These are phyloP conservation scores for Aspergillus ellipticus DNA, from an alignment of 495 filamentous ascomycete genomes.

Conservation along the genomic window DNA sequence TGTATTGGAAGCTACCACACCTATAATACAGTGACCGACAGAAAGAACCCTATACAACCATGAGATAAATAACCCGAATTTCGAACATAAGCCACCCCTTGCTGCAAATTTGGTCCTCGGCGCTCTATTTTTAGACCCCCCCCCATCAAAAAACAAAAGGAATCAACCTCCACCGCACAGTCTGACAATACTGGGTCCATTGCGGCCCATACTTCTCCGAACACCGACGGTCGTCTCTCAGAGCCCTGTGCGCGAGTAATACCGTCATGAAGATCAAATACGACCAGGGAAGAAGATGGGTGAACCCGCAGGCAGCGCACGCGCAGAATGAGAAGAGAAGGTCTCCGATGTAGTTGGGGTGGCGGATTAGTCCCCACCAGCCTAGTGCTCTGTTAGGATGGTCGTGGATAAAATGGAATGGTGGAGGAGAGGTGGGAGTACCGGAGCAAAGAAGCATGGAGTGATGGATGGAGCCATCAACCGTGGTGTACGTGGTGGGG, in stretches of 20 bases:
- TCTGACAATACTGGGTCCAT: slow-evolving; percentile 42
- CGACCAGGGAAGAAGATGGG: slow-evolving; percentile 39
- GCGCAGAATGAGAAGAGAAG: slow-evolving; percentile 39
- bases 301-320: slow-evolving; percentile 39
- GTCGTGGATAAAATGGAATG: neutral
- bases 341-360: slow-evolving; percentile 49
- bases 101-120: too few species aligned
- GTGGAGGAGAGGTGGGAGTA: neutral
- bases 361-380: slow-evolving; percentile 48
- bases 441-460: slow-evolving; percentile 41
- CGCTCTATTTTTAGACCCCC: too few species aligned
- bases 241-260: slow-evolving; percentile 16
- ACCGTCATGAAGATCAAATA: slow-evolving; percentile 43
- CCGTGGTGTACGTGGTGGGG: slow-evolving; percentile 33
- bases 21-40: too few species aligned
- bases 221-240: slow-evolving; percentile 37
- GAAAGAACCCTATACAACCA: too few species aligned
- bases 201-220: slow-evolving; percentile 40
- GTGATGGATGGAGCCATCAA: slow-evolving; percentile 36
- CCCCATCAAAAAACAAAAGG: slow-evolving; percentile 35
- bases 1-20: too few species aligned
- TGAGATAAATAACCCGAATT: too few species aligned
- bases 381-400: slow-evolving; percentile 12
- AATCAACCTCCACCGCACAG: slow-evolving; percentile 41
- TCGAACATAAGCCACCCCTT: too few species aligned